Conservation (phyloP, 1,284 basidiomycete genomes). For the Trametes polyzona region DNA sequence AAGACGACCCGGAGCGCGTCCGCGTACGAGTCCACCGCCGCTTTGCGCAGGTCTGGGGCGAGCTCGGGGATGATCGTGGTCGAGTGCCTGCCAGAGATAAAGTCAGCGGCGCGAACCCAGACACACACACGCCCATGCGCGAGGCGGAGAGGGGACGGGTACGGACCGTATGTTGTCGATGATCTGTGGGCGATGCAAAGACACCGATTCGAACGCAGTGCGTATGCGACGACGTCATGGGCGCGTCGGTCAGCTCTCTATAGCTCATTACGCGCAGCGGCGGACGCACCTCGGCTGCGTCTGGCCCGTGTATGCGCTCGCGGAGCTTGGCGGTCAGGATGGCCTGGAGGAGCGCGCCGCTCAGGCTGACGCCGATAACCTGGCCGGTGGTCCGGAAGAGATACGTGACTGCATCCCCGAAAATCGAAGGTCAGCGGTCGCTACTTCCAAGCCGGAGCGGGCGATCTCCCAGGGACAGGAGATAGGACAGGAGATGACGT, state of each 20-base stretch:
- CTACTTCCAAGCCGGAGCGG: too few relatives aligned
- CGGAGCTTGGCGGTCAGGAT: slow-evolving; percentile 72
- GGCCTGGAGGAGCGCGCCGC: slow-evolving; percentile 80
- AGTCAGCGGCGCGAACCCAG: neutral
- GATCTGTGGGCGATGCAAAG: slow-evolving; percentile 54
- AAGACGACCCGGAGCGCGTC: slow-evolving; percentile 87
- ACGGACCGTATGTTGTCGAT: slow-evolving; percentile 69
- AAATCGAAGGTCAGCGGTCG: neutral
- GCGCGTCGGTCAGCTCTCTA: neutral
- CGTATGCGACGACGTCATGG: slow-evolving; percentile 6
- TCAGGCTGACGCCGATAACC: slow-evolving; percentile 86
- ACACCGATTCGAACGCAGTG: too few relatives aligned
- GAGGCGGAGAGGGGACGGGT: slow-evolving; percentile 24
- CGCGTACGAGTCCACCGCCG: slow-evolving; percentile 84
- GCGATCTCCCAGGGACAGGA: neutral
- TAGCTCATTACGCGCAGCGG: neutral
- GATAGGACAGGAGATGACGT: slow-evolving; percentile 38
- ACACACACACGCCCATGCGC: neutral
- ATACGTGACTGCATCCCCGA: slow-evolving; percentile 71
- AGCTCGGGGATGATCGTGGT: slow-evolving; percentile 80
- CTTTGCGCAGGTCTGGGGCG: slow-evolving; percentile 58
- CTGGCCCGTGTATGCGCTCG: slow-evolving; percentile 74
- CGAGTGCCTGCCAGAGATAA: slow-evolving; percentile 79
- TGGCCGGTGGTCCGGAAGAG: slow-evolving; percentile 90
- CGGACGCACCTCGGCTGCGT: slow-evolving; percentile 61